Conservation (phyloP, 768 basidiomycete genomes). For the Brasilioporus rufonigricans region DNA sequence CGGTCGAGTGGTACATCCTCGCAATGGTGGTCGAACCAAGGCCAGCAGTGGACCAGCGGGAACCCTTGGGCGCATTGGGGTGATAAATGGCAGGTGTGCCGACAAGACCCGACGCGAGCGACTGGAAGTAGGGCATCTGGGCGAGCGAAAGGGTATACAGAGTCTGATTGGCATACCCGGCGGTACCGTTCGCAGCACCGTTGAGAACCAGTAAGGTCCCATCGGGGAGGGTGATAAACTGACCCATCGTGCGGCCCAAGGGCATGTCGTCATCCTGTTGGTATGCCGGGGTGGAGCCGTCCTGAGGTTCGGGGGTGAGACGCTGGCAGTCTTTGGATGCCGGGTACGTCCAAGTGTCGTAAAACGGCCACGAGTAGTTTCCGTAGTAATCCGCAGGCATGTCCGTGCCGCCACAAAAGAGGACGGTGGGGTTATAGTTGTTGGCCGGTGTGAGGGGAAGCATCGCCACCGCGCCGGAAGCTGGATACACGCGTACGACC, state of each 20-base stretch:
- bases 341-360: constrained; percentile 71
- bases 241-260: constrained; percentile 43
- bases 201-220: constrained; percentile 79
- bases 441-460: constrained; percentile 88
- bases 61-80: constrained; percentile 66
- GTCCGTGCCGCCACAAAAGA: constrained; percentile 90
- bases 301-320: constrained; percentile 77
- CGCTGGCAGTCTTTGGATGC: constrained; percentile 74
- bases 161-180: constrained; percentile 71
- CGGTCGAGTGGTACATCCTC: constrained; percentile 88
- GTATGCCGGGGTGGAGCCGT: constrained; percentile 56
- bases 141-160: constrained; percentile 39
- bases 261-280: constrained; percentile 74
- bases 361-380: constrained; percentile 68
- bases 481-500: constrained; percentile 84
- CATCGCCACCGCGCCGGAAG: constrained; percentile 86
- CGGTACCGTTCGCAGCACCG: constrained; percentile 82
- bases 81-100: constrained; percentile 83
- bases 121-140: constrained; percentile 68
- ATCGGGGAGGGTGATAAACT: constrained; percentile 62
- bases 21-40: constrained; percentile 63
- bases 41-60: constrained; percentile 72
- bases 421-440: constrained; percentile 77
- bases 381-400: constrained; percentile 75
- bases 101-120: constrained; percentile 77